Base-by-base conservation (phyloP, 768 basidiomycete species). In the Leccinum boreale region DNA sequence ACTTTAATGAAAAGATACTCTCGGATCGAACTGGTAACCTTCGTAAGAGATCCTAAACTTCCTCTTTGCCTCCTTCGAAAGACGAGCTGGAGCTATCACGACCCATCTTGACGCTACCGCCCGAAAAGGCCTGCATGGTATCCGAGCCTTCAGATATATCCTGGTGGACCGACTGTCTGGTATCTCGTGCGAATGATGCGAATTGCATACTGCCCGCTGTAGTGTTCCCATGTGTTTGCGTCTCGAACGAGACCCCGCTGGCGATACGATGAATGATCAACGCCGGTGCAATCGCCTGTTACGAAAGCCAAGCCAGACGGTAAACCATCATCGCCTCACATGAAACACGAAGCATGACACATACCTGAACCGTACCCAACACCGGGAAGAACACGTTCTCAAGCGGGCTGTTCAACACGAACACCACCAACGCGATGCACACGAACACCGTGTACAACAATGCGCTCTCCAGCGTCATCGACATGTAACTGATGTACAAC, bases 391-490 rank as follows among this genome's bases (percentile, higher is more conserved):
- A 67, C 15, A 68, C 49, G 28, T 64, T 67, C 50, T 54, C 55
- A 42, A 69, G 62, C 15, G 67, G 67, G 15, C 65, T 67, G 39
- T 68, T 67, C 19, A 52, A 7, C 47, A 35, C 17, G 14, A 69
- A 67, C 12, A 59, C 56, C 1, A 58, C 29, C 42, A 69, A 10
- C 1, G 60, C 57, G 2, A 62, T 11, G 23, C 67, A 33, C 14
- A 17, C 58, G 6, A 60, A 62, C 19, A 28, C 29, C 0, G 67
- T 61, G 23, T 68, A 68, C 31, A 68, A 29, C 49, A 55, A 0
- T 0, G 67, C 67, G 55, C 67, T 67, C 55, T 68, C 67, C 46
- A 68, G 62, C 21, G 65, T 64, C 67, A 68, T 64, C 1, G 65
- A 57, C 65, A 69, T 64, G n/a, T 64, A 68, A 2, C 57, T 29